Evolutionary conservation across 2,329 filamentous ascomycete species (phyloP).

Genomic region (Hypomyces rosellus): DNA sequence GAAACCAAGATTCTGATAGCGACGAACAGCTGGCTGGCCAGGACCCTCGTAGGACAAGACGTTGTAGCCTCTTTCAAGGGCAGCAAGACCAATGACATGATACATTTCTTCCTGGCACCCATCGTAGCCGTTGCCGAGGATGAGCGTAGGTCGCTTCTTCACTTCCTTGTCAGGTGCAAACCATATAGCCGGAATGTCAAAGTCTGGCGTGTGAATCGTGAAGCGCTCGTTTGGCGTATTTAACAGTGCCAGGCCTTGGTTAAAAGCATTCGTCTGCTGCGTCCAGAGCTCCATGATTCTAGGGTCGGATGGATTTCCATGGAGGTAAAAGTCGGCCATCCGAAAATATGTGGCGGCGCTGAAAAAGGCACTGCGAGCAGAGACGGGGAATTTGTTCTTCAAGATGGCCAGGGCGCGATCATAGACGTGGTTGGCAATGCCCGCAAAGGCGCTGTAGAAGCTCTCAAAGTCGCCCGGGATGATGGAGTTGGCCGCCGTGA

Average conservation of each 20-base stretch:
- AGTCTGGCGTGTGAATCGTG: conserved; percentile 23
- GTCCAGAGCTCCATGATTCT: conserved; percentile 32
- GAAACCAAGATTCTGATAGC: conserved; percentile 37
- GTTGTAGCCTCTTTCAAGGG: conserved; percentile 33
- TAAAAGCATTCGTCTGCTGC: conserved; percentile 29
- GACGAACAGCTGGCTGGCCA: conserved; percentile 35
- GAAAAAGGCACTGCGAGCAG: conserved; percentile 25
- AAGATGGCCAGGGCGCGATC: conserved; percentile 12
- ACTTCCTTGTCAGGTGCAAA: conserved; percentile 14
- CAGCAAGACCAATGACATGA: conserved; percentile 27
- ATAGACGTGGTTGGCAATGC: conserved; percentile 16
- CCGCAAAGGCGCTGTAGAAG: conserved; percentile 17
- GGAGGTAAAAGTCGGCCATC: conserved; percentile 35
- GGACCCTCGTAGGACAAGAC: conserved; percentile 40
- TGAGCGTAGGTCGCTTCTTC: conserved; percentile 26
- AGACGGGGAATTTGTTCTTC: conserved; percentile 16
- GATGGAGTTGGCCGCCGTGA: conserved; percentile 20
- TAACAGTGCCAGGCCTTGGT: conserved; percentile 30
- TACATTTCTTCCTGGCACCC: conserved; percentile 36
- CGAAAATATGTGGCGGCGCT: conserved; percentile 37
- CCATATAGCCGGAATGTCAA: conserved; percentile 29
- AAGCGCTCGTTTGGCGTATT: conserved; percentile 26
- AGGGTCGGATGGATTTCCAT: conserved; percentile 33
- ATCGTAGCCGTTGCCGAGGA: conserved; percentile 37
- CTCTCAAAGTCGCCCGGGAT: conserved; percentile 19